A percentile compares a stretch with the other conserved stretches of the same genome.
Evolutionary conservation across 1,284 basidiomycete genomes (phyloP).

Genomic region (Puccinia novopanici): DNA sequence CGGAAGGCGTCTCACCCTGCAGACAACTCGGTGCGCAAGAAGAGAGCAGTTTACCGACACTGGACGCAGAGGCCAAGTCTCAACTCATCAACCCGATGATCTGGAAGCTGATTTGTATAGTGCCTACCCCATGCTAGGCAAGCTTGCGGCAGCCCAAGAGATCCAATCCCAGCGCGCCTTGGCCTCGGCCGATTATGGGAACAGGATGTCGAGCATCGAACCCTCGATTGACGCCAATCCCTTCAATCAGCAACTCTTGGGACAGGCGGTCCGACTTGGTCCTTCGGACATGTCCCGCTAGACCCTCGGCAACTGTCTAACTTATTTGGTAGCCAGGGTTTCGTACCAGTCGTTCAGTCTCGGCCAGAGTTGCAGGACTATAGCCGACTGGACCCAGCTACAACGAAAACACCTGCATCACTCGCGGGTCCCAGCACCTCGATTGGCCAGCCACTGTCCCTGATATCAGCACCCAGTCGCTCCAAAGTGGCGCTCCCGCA

Average conservation of each 20-base stretch:
- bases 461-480: neutral
- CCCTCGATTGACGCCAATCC: neutral
- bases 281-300: neutral
- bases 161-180: neutral
- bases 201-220: neutral
- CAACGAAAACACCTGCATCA: neutral
- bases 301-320: neutral
- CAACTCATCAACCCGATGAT: neutral
- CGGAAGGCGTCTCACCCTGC: neutral
- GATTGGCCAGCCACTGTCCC: neutral
- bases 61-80: neutral
- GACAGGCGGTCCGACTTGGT: neutral
- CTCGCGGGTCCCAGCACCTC: neutral
- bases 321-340: neutral
- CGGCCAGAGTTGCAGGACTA: slow-evolving; percentile 28
- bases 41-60: neutral
- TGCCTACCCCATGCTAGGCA: slow-evolving; percentile 2
- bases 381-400: slow-evolving; percentile 32
- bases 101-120: slow-evolving; percentile 8
- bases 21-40: neutral
- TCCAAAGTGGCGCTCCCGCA: neutral
- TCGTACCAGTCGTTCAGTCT: neutral
- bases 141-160: neutral
- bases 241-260: neutral
- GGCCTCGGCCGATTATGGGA: neutral